Percentiles rank a stretch among this genome's conserved stretches.
These are phyloP conservation scores for Salvia rosmarinus DNA, from an alignment of 257 asterid species.

Conservation along the genomic window DNA sequence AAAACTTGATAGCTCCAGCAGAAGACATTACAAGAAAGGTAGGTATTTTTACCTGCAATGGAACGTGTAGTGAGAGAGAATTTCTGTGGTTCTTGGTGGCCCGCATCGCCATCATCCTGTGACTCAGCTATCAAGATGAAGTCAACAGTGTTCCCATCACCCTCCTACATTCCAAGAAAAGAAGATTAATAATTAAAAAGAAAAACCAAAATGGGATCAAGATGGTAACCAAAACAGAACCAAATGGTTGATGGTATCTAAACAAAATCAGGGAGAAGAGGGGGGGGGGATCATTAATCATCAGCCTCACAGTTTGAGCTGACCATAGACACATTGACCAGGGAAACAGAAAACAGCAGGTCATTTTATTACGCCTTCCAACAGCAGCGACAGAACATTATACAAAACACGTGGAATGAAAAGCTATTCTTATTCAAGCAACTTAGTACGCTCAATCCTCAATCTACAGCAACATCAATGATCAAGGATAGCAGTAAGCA, in stretches of 20 bases:
- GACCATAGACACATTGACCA: not conserved
- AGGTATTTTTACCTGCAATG: conserved; percentile 65
- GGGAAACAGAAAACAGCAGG: not conserved
- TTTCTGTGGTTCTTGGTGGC: conserved; percentile 36
- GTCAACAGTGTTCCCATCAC: conserved; percentile 58
- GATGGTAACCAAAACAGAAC: conserved; percentile 1
- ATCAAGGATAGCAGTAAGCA: not conserved
- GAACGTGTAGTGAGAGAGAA: conserved; percentile 68
- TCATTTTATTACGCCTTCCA: not conserved
- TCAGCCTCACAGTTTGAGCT: not conserved
- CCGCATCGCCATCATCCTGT: conserved; percentile 43
- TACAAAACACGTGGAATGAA: not conserved
- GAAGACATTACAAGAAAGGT: not conserved
- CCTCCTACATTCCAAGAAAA: conserved; percentile 46
- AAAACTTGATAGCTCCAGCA: conserved; percentile 1
- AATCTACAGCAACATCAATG: not conserved
- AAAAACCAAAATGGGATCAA: not conserved
- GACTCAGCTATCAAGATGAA: conserved; percentile 71
- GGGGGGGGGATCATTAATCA: too few species aligned
- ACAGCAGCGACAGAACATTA: not conserved
- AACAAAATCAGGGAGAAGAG: too few species aligned
- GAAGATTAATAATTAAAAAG: not conserved
- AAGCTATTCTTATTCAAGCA: conserved; percentile 6
- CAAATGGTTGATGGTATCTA: not conserved
- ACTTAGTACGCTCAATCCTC: not conserved